Base-by-base conservation (phyloP, 73 alveolate genomes). In the Symbiodinium natans region DNA sequence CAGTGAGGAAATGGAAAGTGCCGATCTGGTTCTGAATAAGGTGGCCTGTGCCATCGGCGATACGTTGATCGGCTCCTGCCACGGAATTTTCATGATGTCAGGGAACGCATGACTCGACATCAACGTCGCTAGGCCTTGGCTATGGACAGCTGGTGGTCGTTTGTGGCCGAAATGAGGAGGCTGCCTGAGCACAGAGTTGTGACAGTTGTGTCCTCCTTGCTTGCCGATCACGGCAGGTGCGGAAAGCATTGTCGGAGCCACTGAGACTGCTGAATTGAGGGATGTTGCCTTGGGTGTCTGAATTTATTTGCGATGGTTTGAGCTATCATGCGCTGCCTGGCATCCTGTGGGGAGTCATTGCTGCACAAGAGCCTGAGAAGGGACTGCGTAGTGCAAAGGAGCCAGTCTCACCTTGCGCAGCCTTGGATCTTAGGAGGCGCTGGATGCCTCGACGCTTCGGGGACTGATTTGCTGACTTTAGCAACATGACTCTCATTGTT, bases 41-140 rank as follows among this genome's bases (percentile, higher is more conserved):
- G 97, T 90, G 27, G 97, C 97, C 23, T 90, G 97, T 21, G 97
- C 97, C 33, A 90, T 90, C 31, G 97, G 97, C 54, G 97, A 90
- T 29, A 90, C 39, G 27, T 34, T 90, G 97, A 42, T 90, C 48
- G 88, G 97, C 97, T 4, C 39, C 36, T 27, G 21, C 88, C 88
- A 15, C 80, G 27, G 80, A 23, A 23, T 13, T 13, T 29, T 63
- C 80, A 2, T 11, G 1, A n/a, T 29, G 33, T n/a, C 80, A 63
- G 9, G 80, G 27, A 29, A 13, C 80, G 2, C 29, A 29, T 25
- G 27, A 2, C 36, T 0, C 80, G 15, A 29, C 38, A 9, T 63
- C 38, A 63, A 29, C 27, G 59, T 9, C 27, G 19, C 36, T 6
- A 88, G 97, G 88, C 34, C 48, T 90, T 56, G 97, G 97, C 39